Conservation (phyloP, 257 asterid species). For the Nyctanthes arbortristis region DNA sequence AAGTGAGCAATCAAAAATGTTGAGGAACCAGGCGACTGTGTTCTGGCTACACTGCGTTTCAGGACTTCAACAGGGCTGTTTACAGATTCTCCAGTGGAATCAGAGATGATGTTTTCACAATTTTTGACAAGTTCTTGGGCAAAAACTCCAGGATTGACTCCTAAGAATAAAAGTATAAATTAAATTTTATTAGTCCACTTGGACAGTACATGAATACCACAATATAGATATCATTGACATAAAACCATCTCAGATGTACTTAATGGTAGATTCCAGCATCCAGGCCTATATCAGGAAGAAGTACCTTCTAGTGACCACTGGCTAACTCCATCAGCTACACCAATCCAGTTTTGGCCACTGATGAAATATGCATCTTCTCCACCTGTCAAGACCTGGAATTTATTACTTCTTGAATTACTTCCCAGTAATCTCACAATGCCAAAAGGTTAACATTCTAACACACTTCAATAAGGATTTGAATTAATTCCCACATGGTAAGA, state of each 20-base stretch:
- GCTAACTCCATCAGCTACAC: slow-evolving; percentile 89
- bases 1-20: slow-evolving; percentile 64
- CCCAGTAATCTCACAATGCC: slow-evolving; percentile 24
- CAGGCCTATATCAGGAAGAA: slow-evolving; percentile 5
- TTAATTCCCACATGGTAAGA: slow-evolving; percentile 1
- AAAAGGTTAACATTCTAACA: slow-evolving; percentile 20
- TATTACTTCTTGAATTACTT: slow-evolving; percentile 59
- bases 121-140: slow-evolving; percentile 67
- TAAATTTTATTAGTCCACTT: neutral
- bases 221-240: slow-evolving; percentile 3
- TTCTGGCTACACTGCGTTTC: slow-evolving; percentile 45
- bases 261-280: neutral
- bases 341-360: slow-evolving; percentile 69
- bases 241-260: neutral
- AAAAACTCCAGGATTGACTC: slow-evolving; percentile 65
- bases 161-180: slow-evolving; percentile 32
- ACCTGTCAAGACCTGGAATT: slow-evolving; percentile 95
- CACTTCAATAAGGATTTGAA: slow-evolving; percentile 2
- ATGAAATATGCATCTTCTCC: slow-evolving; percentile 93
- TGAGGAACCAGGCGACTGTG: slow-evolving; percentile 67
- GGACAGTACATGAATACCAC: neutral
- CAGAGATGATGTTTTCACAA: slow-evolving; percentile 49
- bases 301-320: slow-evolving; percentile 87
- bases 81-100: slow-evolving; percentile 27
- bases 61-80: slow-evolving; percentile 59